Conservation (phyloP, 176 grass and related monocot species). For the Oryza meyeriana region DNA sequence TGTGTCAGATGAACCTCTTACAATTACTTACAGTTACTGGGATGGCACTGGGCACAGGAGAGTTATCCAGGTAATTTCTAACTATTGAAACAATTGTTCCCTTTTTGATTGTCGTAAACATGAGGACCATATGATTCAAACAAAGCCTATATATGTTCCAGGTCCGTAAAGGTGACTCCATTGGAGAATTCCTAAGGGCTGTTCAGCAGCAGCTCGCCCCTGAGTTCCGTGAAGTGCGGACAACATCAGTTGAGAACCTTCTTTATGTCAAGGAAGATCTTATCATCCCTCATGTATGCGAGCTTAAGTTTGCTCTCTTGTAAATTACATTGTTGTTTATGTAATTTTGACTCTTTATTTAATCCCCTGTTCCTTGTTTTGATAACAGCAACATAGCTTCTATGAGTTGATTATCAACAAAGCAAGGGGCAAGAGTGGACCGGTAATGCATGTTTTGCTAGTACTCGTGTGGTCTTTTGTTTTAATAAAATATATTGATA, state of each 20-base stretch:
- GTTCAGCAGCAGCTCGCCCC: conserved; percentile 98
- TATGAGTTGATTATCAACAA: conserved; percentile 99
- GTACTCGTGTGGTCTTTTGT: background rate
- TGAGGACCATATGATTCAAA: conserved; percentile 22
- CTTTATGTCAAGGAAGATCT: conserved; percentile 99
- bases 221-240: conserved; percentile 94
- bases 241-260: conserved; percentile 93
- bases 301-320: conserved; percentile 22
- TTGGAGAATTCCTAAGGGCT: conserved; percentile 92
- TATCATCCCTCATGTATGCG: conserved; percentile 91
- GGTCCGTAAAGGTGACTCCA: conserved; percentile 88
- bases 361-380: conserved; percentile 24
- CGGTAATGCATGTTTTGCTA: conserved; percentile 60
- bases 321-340: conserved; percentile 15
- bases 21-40: conserved; percentile 99
- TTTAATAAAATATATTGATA: background rate
- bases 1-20: conserved; percentile 77
- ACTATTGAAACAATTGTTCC: background rate
- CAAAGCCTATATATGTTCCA: conserved; percentile 28
- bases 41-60: conserved; percentile 96
- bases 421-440: conserved; percentile 98
- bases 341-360: conserved; percentile 13
- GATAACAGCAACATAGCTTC: conserved; percentile 96
- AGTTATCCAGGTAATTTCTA: conserved; percentile 63
- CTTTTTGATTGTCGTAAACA: background rate